Conservation (phyloP, 2,329 filamentous ascomycete species). For the Tolypocladium nubicola region DNA sequence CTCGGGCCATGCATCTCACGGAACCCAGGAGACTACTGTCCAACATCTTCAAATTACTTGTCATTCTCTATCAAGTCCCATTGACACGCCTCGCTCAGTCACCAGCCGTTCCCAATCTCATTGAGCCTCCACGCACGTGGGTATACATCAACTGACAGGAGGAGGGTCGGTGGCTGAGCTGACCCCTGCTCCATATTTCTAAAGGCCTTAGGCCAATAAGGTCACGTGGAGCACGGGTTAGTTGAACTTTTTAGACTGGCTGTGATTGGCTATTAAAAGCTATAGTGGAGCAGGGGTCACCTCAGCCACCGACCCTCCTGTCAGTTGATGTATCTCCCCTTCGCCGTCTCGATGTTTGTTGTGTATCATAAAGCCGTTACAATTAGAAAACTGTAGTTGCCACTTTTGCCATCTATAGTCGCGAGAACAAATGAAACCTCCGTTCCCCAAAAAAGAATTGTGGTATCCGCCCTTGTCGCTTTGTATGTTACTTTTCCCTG, state of each 20-base stretch:
- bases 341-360: not conserved
- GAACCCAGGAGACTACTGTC: not conserved
- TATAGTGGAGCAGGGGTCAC: too few species aligned
- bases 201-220: too few species aligned
- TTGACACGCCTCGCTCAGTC: not conserved
- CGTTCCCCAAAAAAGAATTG: slow-evolving; percentile 1
- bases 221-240: too few species aligned
- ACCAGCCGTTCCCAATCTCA: not conserved
- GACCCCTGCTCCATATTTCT: too few species aligned
- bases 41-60: not conserved
- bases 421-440: slow-evolving; percentile 7
- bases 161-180: too few species aligned
- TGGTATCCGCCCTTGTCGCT: slow-evolving; percentile 5
- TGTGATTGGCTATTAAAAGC: too few species aligned
- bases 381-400: slow-evolving; percentile 15
- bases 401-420: slow-evolving; percentile 11
- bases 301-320: too few species aligned
- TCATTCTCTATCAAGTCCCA: not conserved
- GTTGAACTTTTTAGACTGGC: too few species aligned
- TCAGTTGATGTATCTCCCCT: too few species aligned
- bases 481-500: slow-evolving; percentile 5
- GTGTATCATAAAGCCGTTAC: slow-evolving; percentile 11
- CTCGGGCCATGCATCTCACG: not conserved
- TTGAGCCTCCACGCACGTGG: not conserved
- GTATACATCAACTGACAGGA: too few species aligned